Base-by-base conservation (phyloP, 495 filamentous ascomycete genomes). In the Annulohypoxylon maeteangense region DNA sequence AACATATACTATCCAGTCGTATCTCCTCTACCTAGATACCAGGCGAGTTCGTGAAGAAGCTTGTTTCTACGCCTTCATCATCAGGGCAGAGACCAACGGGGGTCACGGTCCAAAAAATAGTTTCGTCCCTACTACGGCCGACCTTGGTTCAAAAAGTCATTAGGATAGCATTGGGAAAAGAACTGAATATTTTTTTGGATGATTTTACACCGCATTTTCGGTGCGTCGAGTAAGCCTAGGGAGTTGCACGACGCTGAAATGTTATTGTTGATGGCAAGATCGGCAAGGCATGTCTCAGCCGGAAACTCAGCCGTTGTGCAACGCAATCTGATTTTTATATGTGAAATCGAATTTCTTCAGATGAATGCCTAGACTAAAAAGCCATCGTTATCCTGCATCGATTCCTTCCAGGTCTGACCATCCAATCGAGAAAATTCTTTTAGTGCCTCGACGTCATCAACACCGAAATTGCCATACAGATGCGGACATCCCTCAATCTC, bases 401-500 rank as follows among this genome's bases (percentile, higher is more conserved):
- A 67, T 23, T 79, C 77, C 31, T 60, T 57, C 83, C 83, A 85
- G 14, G 34, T 67, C 80, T 80, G 58, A 8, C 73, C 77, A 18
- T 76, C 77, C 32, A 34, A 55, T 4, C 80, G 69, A 1, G 65
- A 18, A 55, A 84, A 82, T 27, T 68, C 66, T 59, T 67, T 74
- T 1, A 74, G 57, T 1, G 48, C 62, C 1, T 78, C 77, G 16
- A 84, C 78, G 27, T 85, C 82, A 1, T 70, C 67, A 12, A 61
- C 75, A 14, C 83, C 83, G 68, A 85, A 85, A 50, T 82, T 84
- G 36, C 81, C 81, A 59, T 85, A 83, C 47, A 85, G 64, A 36
- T 85, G 83, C 45, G 82, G 81, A 23, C 81, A 85, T 20, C 81
- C 82, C 29, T 75, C 70, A 4, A 76, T 67, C 10, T 86, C 84